Evolutionary conservation across 176 grass and related monocot species (phyloP).

Genomic region (Raddia distichophylla): DNA sequence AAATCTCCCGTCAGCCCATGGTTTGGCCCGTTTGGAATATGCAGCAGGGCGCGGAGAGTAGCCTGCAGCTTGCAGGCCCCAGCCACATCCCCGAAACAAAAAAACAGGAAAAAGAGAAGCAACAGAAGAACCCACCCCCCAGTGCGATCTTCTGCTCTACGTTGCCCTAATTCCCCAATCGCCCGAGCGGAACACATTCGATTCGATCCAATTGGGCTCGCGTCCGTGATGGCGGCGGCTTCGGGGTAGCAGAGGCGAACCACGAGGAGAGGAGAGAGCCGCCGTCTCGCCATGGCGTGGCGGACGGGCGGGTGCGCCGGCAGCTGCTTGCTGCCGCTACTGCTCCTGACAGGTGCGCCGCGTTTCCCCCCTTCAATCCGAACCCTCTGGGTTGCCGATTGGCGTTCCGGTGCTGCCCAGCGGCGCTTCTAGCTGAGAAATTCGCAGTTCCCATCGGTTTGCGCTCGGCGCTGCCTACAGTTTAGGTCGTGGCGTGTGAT

Average conservation of each 20-base stretch:
- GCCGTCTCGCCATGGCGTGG: constrained; percentile 49
- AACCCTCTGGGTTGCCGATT: neutral
- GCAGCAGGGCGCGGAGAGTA: too few relatives aligned
- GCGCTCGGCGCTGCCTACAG: neutral
- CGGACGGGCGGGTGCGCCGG: constrained; percentile 48
- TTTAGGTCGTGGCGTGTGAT: constrained; percentile 19
- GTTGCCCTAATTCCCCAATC: constrained; percentile 22
- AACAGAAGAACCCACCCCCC: neutral
- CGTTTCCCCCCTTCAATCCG: neutral
- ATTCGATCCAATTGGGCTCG: constrained; percentile 15
- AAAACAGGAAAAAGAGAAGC: neutral
- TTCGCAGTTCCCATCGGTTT: neutral
- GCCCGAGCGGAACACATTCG: neutral
- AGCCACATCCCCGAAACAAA: neutral
- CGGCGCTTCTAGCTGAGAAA: neutral
- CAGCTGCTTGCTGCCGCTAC: constrained; percentile 54
- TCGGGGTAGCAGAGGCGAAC: constrained; percentile 34
- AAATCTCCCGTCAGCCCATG: too few relatives aligned
- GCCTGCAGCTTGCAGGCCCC: too few relatives aligned
- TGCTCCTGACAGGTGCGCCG: constrained; percentile 58
- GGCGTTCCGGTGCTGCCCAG: neutral
- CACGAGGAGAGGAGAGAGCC: constrained; percentile 11
- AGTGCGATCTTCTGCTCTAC: constrained; percentile 29
- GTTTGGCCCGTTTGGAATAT: too few relatives aligned
- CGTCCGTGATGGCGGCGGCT: constrained; percentile 20